Evolutionary conservation across 2,329 filamentous ascomycete genomes (phyloP), one percentile per base, ranked within the genome.

Genomic region (Stemphylium lycopersici): DNA sequence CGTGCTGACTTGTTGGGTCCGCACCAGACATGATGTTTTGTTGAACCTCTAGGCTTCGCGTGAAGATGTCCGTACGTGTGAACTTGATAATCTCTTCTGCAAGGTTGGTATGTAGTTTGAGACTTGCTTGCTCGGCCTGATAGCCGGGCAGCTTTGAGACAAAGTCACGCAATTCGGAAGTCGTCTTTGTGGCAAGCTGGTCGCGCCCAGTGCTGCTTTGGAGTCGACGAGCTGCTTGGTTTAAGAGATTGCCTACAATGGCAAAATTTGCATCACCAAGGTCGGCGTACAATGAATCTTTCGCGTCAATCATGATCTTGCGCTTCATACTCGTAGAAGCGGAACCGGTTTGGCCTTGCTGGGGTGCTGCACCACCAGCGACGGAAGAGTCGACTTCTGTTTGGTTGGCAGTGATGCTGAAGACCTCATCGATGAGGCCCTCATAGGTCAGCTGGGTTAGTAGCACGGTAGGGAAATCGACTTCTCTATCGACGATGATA

Each of bases 401-500:
- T 72, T 96, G 92, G 69, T 96, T 98, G 70, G 97, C 90, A 61
- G 90, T 86, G 57, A 99, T 96, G 29, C 90, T 88, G 70, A 96
- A 96, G 13, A 95, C 84, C 73, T 99, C 95, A 69, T 99, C 96
- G 48, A 99, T 89, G 22, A 99, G 81, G 3, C 95, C 95, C 77
- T 99, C 93, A 69, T 99, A 99, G 1, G 95, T 99, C 58, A 99
- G 80, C 73, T 99, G 95, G 0, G 93, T 98, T 48, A 99, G 87
- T 13, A 99, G 82, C 0, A 90, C 89, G 1, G 95, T 97, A 13
- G 93, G 91, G 68, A 95, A 92, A 74, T 99, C 95, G 50, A 96
- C 89, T 72, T 97, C 93, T 44, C 95, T 90, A 75, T 99, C 95
- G 50, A 99, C 92, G 56, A 99, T 90, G 67, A 99, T 93, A 55